These are phyloP conservation scores for Pichia sp. DNA, from an alignment of 1,139 yeast genomes.

Conservation along the genomic window DNA sequence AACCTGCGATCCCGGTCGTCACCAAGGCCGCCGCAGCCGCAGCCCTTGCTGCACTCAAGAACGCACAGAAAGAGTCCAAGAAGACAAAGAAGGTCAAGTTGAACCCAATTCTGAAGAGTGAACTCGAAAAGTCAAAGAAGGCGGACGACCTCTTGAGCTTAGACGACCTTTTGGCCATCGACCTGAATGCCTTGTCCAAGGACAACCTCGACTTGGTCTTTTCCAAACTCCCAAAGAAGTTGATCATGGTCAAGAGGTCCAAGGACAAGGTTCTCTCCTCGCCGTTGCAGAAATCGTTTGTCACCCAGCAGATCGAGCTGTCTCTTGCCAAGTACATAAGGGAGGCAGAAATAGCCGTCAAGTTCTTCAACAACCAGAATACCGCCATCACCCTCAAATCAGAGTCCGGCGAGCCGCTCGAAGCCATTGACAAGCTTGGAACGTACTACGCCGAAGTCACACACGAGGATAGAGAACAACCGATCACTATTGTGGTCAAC, in stretches of 20 bases:
- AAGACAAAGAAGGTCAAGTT: conserved; percentile 14
- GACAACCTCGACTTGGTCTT: conserved; percentile 20
- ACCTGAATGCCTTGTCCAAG: conserved; percentile 22
- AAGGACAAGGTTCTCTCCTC: conserved; percentile 18
- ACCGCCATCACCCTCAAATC: conserved; percentile 14
- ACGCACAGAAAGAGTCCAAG: conserved; percentile 8
- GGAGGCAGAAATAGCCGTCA: conserved; percentile 17
- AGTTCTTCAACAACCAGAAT: conserved; percentile 16
- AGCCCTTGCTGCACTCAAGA: conserved; percentile 19
- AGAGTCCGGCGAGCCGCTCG: conserved; percentile 14
- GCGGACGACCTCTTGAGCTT: conserved; percentile 19
- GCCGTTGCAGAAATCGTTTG: conserved; percentile 15
- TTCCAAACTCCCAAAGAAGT: conserved; percentile 25
- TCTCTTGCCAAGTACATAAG: conserved; percentile 19
- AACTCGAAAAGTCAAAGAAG: conserved; percentile 8
- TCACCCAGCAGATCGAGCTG: conserved; percentile 15
- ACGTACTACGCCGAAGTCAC: conserved; percentile 20
- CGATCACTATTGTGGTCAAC: conserved; percentile 22
- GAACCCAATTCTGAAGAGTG: conserved; percentile 16
- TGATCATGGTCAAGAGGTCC: conserved; percentile 25
- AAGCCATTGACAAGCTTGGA: conserved; percentile 21
- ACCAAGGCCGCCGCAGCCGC: conserved; percentile 26
- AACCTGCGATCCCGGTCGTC: conserved; percentile 61
- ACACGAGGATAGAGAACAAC: conserved; percentile 19
- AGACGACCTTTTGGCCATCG: conserved; percentile 28